phyloP scores from a whole-genome alignment of 805 yeast species.

The Pichia eremophila region DNA sequence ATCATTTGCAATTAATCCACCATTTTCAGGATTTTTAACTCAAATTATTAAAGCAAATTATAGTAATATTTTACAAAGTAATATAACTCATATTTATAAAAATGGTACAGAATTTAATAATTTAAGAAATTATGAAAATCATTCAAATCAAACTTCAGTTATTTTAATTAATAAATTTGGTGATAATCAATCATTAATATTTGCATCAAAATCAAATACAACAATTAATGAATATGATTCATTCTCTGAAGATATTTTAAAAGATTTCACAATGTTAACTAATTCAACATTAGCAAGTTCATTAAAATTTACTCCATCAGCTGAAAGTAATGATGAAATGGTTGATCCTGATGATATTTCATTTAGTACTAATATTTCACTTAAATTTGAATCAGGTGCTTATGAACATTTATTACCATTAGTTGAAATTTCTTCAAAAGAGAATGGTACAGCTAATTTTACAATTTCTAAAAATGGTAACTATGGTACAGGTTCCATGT shows the following conservation, averaged over 20 bases:
- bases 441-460: slow-evolving; percentile 38
- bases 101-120: slow-evolving; percentile 30
- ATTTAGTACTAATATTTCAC: slow-evolving; percentile 22
- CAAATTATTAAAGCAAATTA: slow-evolving; percentile 33
- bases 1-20: slow-evolving; percentile 29
- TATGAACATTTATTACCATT: slow-evolving; percentile 6
- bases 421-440: slow-evolving; percentile 23
- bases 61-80: slow-evolving; percentile 26
- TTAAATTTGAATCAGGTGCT: slow-evolving; percentile 11
- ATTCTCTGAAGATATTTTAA: slow-evolving; percentile 10
- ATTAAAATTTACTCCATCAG: slow-evolving; percentile 22
- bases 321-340: slow-evolving; percentile 7
- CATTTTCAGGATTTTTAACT: slow-evolving; percentile 26
- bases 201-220: slow-evolving; percentile 18
- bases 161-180: slow-evolving; percentile 33
- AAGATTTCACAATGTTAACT: slow-evolving; percentile 15
- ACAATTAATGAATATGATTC: slow-evolving; percentile 20
- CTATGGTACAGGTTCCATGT: slow-evolving; percentile 33
- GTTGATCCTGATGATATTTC: slow-evolving; percentile 14
- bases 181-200: slow-evolving; percentile 26
- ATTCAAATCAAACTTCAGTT: slow-evolving; percentile 29
- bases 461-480: slow-evolving; percentile 37
- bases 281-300: slow-evolving; percentile 24
- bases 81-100: slow-evolving; percentile 28
- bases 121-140: slow-evolving; percentile 22